Conservation (phyloP, 2,329 filamentous ascomycete species). For the Aureobasidium musti region DNA sequence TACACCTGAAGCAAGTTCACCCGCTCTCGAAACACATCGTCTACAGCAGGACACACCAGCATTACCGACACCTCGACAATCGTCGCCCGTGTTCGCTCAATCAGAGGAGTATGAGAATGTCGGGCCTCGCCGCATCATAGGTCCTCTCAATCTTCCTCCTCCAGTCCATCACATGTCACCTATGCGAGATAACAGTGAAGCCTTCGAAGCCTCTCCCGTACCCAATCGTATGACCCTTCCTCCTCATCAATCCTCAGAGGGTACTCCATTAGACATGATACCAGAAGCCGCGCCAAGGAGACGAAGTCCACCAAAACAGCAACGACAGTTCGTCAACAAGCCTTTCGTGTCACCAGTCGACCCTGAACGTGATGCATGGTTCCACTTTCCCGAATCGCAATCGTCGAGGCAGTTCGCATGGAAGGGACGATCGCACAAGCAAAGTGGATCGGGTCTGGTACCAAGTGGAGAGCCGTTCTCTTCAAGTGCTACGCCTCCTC, state of each 20-base stretch:
- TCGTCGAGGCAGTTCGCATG: not conserved
- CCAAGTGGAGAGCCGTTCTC: conserved; percentile 35
- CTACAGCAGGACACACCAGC: not conserved
- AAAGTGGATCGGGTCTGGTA: conserved; percentile 32
- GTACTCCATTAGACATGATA: conserved; percentile 23
- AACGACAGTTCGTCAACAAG: conserved; percentile 35
- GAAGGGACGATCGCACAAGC: conserved; percentile 27
- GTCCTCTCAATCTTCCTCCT: conserved; percentile 11
- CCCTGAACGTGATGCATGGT: conserved; percentile 34
- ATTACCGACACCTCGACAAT: conserved; percentile 39
- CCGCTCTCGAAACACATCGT: conserved; percentile 8
- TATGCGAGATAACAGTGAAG: not conserved
- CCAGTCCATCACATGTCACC: conserved; percentile 5
- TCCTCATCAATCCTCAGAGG: not conserved
- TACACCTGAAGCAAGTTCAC: conserved; percentile 6
- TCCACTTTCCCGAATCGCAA: conserved; percentile 32
- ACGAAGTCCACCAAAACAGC: conserved; percentile 33
- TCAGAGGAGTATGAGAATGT: conserved; percentile 15
- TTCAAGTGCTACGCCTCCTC: conserved; percentile 9
- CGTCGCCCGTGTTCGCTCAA: conserved; percentile 35
- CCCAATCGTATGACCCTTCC: not conserved
- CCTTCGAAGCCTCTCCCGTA: not conserved
- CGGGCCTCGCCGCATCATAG: conserved; percentile 4
- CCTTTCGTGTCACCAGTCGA: conserved; percentile 39
- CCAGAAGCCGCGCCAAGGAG: conserved; percentile 29